Evolutionary conservation across 2,329 filamentous ascomycete genomes (phyloP), one percentile per base, ranked within the genome.

Genomic region (Fusarium xyrophilum): DNA sequence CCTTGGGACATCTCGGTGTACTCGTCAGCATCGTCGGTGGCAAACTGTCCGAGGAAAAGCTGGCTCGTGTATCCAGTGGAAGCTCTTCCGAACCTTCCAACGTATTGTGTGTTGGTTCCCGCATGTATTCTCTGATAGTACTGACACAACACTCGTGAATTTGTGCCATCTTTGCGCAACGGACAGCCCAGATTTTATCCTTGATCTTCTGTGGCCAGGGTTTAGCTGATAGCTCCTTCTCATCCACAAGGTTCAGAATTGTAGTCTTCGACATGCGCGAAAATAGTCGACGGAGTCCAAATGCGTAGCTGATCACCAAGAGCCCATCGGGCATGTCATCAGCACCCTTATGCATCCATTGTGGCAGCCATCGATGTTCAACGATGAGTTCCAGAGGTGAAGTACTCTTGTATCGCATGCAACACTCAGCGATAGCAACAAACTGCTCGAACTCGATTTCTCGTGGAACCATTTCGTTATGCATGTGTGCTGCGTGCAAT

Each of bases 241-340:
- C 82, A 23, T 81, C 81, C 1, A 77, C 73, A 5, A 83, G 68
- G 50, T 83, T 82, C 15, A 86, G 61, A 5, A 86, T 82, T 0
- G 80, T 81, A 3, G 78, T 81, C 72, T 85, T 85, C 10, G 83
- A 83, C 76, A 83, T 80, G 44, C 82, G 77, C 1, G 80, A 81
- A 55, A 87, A 87, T 6, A 86, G 77, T 21, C 81, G 75, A 13
- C 82, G 76, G 19, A 82, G 70, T 6, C 85, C 84, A 72, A 86
- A 87, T 0, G 81, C 82, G 66, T 85, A 87, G 67, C 82, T 83
- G 47, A 87, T 85, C 19, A 85, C 75, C 51, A 87, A 70, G 3
- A 86, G 78, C 0, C 82, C 85, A 42, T 83, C 83, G 0, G 83
- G 79, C 78, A 83, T 82, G 42, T 82, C 79, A n/a, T 84, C 81